Evolutionary conservation across 306 rosid genomes (phyloP).

Genomic region (Herpetospermum pedunculosum): DNA sequence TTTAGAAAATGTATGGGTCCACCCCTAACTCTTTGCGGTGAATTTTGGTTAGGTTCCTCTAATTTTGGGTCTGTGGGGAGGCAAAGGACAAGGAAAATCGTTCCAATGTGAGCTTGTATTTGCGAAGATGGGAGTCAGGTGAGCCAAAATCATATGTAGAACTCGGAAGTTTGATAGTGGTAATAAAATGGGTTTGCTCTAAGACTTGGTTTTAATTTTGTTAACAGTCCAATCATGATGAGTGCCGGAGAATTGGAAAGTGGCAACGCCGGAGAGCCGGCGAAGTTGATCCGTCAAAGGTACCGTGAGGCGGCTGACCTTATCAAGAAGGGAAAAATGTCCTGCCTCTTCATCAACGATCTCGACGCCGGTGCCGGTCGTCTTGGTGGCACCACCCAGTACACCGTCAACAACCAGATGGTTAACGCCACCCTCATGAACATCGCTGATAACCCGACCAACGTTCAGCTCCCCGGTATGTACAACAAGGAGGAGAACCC

Average conservation of each 20-base stretch:
- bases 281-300: constrained; percentile 84
- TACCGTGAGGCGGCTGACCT: constrained; percentile 94
- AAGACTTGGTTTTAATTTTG: not conserved
- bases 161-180: not conserved
- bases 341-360: constrained; percentile 81
- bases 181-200: not conserved
- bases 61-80: constrained; percentile 99
- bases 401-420: constrained; percentile 99
- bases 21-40: too few species aligned
- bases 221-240: constrained; percentile 93
- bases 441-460: constrained; percentile 93
- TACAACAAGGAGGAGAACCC: constrained; percentile 97
- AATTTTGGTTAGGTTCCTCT: constrained; percentile 54
- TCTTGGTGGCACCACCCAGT: constrained; percentile 89
- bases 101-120: constrained; percentile 96
- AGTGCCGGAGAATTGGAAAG: constrained; percentile 98
- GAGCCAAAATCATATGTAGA: constrained; percentile 2
- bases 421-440: constrained; percentile 99
- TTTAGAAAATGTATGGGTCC: too few species aligned
- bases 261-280: constrained; percentile 98
- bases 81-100: constrained; percentile 97
- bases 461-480: constrained; percentile 96
- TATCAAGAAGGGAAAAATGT: constrained; percentile 88
- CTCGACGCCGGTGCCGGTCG: constrained; percentile 98
- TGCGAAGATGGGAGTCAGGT: constrained; percentile 99